phyloP scores from a whole-genome alignment of 2,329 filamentous ascomycete species.

The Arthrobotrys musiformis region DNA sequence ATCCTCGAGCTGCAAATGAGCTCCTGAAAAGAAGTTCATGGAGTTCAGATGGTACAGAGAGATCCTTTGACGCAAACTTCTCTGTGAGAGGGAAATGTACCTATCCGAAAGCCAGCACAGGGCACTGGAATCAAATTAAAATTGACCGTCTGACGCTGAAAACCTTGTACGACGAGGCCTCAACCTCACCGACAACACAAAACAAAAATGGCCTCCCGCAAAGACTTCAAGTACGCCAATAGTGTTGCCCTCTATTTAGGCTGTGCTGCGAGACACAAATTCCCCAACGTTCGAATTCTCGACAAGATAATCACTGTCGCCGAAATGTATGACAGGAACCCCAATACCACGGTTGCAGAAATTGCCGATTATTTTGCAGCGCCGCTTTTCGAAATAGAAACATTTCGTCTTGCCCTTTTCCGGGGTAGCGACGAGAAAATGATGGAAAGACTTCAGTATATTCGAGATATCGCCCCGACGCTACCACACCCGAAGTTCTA shows the following conservation, averaged over 20 bases:
- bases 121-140: background rate
- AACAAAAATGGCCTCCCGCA: conserved; percentile 27
- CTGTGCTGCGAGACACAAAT: conserved; percentile 43
- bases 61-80: background rate
- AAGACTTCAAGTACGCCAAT: conserved; percentile 23
- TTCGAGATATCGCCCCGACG: conserved; percentile 30
- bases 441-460: conserved; percentile 24
- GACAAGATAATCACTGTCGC: conserved; percentile 25
- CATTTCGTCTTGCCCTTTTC: conserved; percentile 17
- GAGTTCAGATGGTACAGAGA: background rate
- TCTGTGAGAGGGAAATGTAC: background rate
- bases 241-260: conserved; percentile 34
- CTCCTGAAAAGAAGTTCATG: background rate
- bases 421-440: conserved; percentile 19
- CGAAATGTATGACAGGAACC: conserved; percentile 43
- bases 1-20: background rate
- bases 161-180: conserved; percentile 11
- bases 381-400: conserved; percentile 29
- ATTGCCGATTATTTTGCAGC: conserved; percentile 37
- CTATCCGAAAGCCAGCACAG: background rate
- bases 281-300: conserved; percentile 21
- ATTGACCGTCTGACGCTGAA: background rate
- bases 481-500: conserved; percentile 41
- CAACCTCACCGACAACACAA: conserved; percentile 4
- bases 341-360: conserved; percentile 30